Conservation (phyloP, 2,329 filamentous ascomycete genomes). For the Pseudopithomyces chartarum region DNA sequence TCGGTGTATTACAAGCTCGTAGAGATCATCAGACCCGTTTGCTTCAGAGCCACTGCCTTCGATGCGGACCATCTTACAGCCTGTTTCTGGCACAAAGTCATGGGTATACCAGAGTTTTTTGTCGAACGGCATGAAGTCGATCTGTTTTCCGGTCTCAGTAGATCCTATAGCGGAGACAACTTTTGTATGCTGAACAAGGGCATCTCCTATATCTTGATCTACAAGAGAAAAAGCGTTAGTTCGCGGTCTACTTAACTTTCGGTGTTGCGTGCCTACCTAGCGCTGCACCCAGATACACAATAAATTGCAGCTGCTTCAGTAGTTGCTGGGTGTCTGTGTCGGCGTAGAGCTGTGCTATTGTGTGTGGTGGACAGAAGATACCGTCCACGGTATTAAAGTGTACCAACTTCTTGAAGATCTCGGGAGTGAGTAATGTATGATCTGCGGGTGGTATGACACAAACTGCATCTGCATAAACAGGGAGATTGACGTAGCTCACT, state of each 20-base stretch:
- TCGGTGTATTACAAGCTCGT: conserved; percentile 42
- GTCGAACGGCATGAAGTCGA: conserved; percentile 11
- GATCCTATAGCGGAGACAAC: conserved; percentile 21
- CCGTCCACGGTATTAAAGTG: conserved; percentile 14
- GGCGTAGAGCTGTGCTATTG: conserved; percentile 18
- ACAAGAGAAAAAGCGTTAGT: not conserved
- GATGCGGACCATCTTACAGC: conserved; percentile 16
- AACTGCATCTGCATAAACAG: conserved; percentile 12
- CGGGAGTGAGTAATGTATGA: conserved; percentile 2
- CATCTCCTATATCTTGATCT: conserved; percentile 21
- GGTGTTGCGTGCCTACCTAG: not conserved
- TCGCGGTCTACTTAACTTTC: not conserved
- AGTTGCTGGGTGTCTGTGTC: conserved; percentile 12
- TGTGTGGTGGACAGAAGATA: conserved; percentile 18
- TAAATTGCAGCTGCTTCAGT: conserved; percentile 19
- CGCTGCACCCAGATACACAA: conserved; percentile 17
- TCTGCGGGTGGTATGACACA: conserved; percentile 16
- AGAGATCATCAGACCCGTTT: conserved; percentile 28
- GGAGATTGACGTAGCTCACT: conserved; percentile 9
- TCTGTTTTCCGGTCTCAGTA: conserved; percentile 20
- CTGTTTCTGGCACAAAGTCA: conserved; percentile 21
- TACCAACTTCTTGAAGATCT: conserved; percentile 17
- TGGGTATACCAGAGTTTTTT: conserved; percentile 23
- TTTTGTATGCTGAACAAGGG: conserved; percentile 16
- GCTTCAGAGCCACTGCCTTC: conserved; percentile 1